phyloP scores from a whole-genome alignment of 2,329 filamentous ascomycete genomes.

The Trichoderma arundinaceum region DNA sequence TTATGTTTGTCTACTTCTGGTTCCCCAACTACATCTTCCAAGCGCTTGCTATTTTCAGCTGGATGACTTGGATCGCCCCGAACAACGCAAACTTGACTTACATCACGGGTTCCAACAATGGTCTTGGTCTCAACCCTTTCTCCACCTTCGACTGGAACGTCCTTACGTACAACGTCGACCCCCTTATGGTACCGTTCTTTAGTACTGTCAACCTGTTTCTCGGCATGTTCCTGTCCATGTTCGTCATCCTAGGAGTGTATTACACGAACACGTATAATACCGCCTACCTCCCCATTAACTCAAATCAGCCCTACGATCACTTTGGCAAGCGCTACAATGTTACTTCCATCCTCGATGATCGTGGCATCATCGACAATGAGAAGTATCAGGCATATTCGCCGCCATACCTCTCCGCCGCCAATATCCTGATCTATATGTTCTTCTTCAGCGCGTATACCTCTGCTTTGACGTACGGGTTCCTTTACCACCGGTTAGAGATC shows the following conservation, averaged over 20 bases:
- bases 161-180: slow-evolving; percentile 46
- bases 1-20: slow-evolving; percentile 61
- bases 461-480: slow-evolving; percentile 25
- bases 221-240: slow-evolving; percentile 44
- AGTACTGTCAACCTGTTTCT: slow-evolving; percentile 48
- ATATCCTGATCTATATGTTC: slow-evolving; percentile 47
- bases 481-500: slow-evolving; percentile 26
- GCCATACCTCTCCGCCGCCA: slow-evolving; percentile 52
- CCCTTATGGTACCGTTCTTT: slow-evolving; percentile 48
- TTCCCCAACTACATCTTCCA: slow-evolving; percentile 57
- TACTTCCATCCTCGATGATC: slow-evolving; percentile 31
- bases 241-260: slow-evolving; percentile 50
- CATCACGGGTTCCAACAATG: slow-evolving; percentile 51
- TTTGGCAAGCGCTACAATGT: slow-evolving; percentile 48
- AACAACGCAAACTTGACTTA: slow-evolving; percentile 48
- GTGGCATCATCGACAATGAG: slow-evolving; percentile 47
- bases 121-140: slow-evolving; percentile 47
- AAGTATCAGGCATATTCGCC: slow-evolving; percentile 52
- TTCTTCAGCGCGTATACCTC: slow-evolving; percentile 25
- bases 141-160: slow-evolving; percentile 51
- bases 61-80: slow-evolving; percentile 62
- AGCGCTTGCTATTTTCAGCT: slow-evolving; percentile 57
- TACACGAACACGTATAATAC: slow-evolving; percentile 52
- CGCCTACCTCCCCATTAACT: slow-evolving; percentile 55
- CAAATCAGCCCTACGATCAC: slow-evolving; percentile 50